Evolutionary conservation across 192 early-diverging fungal species (phyloP), one percentile per base, ranked within the genome.

Genomic region (Chytriomyces hyalinus): DNA sequence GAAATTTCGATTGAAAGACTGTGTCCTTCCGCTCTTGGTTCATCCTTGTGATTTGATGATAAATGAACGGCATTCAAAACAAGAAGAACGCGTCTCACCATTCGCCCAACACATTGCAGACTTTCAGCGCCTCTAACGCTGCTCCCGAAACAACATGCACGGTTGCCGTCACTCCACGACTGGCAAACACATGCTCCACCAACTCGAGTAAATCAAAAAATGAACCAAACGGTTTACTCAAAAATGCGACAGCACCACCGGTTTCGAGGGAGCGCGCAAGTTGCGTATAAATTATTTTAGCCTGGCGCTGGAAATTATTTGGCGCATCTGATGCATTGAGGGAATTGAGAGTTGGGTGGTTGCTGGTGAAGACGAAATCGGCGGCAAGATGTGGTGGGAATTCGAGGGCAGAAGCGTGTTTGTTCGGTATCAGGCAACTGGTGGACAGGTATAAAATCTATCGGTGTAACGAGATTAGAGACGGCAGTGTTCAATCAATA

Each of bases 201-300:
- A 73, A 26, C 28, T 73, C 71, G 3, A 73, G 43, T 44, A 73
- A 46, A 26, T 73, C 71, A 62, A 73, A 73, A 20, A 73, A 17
- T 13, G 47, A 26, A 15, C 71, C 71, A 63, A 63, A 73, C n/a
- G 71, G 71, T 73, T 73, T 73, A 48, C 59, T 62, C n/a, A 73
- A 22, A 45, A 73, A 73, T 17, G 62, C 60, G 17, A 62, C 71
- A 62, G 71, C 62, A n/a, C 57, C 61, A 22, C 71, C 71, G 3
- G 57, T 73, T 43, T 73, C 71, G 22, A 73, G 60, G 11, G 59
- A n/a, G 4, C 71, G 53, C 60, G 60, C 8, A 13, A 73, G 28
- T 6, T 60, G 9, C 44, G 24, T 63, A 28, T 47, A 73, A 9
- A 73, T 22, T 9, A 45, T 17, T 60, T 73, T 60, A 22, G 60